Evolutionary conservation across 2,329 filamentous ascomycete species (phyloP), one percentile per base, ranked within the genome.

Genomic region (Paradendryphiella salina): DNA sequence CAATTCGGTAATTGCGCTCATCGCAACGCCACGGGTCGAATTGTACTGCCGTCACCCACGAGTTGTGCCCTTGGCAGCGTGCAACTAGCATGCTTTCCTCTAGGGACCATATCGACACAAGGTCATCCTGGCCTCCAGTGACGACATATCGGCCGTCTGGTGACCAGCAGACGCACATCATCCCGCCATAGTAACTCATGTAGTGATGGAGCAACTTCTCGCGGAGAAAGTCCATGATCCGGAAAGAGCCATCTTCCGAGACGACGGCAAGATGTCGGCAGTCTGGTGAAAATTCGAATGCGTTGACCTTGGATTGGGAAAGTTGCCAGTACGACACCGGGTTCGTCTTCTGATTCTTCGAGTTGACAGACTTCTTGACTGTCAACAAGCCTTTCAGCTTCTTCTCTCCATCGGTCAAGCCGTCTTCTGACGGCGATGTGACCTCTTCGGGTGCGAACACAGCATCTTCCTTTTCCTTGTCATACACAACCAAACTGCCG

Each of bases 1-100:
- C 94, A 65, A 99, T 96, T 1, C 94, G 85, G 74, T 99, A 99
- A 64, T 90, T 97, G 63, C 88, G 85, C 69, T 96, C 90, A 67
- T 99, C 94, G 67, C 94, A 99, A 57, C 92, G 84, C 94, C 94
- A 99, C 0, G 91, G 91, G 71, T 99, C 94, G 71, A 97, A 99
- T 3, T 90, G 90, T 32, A 99, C 90, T 13, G 87, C 85, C 3
- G 90, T 91, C 0, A 99, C 92, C 91, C 91, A 99, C 4, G 91
- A 96, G 58, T 95, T 88, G 74, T 99, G 94, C 3, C 94, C 94
- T 67, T 95, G 90, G 70, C 94, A 97, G 56, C 94, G 85, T 14
- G 93, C 94, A 41, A 99, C 87, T 41, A 99, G 85, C 45, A 86
- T 84, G 37, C 85, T 85, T 65, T 97, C 94, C 33, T 85, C 82